Base-by-base conservation (phyloP, 768 basidiomycete genomes). In the Boletus subparvulus region DNA sequence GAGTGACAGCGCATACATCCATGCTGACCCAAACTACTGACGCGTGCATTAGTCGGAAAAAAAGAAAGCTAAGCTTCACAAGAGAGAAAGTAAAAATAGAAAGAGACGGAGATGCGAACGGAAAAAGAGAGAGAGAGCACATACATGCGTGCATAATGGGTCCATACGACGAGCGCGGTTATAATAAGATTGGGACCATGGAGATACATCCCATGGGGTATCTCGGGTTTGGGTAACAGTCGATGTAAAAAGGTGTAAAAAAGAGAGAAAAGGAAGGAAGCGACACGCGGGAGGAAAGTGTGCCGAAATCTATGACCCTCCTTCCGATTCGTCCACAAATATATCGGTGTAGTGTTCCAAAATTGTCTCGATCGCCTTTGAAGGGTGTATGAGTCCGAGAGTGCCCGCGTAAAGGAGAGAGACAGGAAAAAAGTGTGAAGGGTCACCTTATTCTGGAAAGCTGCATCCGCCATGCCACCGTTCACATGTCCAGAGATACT, bases 261-360 rank as follows among this genome's bases (percentile, higher is more conserved):
- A 35, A 40, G 19, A 41, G 7, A 21, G 4, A 41, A 21, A 46
- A 16, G 30, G 37, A 45, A 28, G 30, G 35, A 54, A 45, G 55
- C 5, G 48, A 24, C 8, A 28, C 6, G 30, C 35, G 17, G 56
- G 59, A 44, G 40, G 42, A 59, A 24, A 12, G 16, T 28, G 35
- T 24, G 41, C 36, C 6, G 28, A 39, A 28, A 28, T 47, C 54
- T 70, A 73, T 51, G 64, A 26, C 42, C 50, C 69, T 64, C 61
- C 77, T 49, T 89, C 89, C 60, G 79, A 74, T 70, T 94, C 95
- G 64, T 96, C 95, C 61, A 98, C 89, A 73, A 98, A 98, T 67
- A 98, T 98, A 77, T 97, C 95, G 55, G 83, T 85, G 74, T 94
- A 98, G 69, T 95, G 94, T 65, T 88, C 86, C 62, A 98, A 77